These are phyloP conservation scores for Byssoonygena ceratinophila DNA, from an alignment of 2,329 filamentous ascomycete species.

Conservation along the genomic window DNA sequence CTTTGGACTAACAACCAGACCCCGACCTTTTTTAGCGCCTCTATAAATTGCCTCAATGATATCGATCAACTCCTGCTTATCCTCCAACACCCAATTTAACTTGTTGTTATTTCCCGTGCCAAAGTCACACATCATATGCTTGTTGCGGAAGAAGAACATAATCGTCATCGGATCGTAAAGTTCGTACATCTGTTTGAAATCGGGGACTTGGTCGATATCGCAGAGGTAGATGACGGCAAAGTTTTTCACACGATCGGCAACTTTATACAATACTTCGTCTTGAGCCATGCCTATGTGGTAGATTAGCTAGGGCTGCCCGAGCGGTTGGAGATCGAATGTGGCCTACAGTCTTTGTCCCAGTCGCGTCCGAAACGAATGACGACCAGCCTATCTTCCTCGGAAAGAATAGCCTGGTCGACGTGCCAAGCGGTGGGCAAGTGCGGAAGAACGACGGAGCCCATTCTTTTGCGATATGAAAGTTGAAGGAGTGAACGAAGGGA, in stretches of 20 bases:
- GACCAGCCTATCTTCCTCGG: slow-evolving; percentile 83
- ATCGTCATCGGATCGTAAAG: slow-evolving; percentile 85
- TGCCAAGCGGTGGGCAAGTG: slow-evolving; percentile 92
- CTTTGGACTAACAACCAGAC: slow-evolving; percentile 93
- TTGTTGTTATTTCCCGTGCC: slow-evolving; percentile 98
- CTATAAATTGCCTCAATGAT: slow-evolving; percentile 97
- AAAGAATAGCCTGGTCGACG: slow-evolving; percentile 89
- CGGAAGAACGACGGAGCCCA: slow-evolving; percentile 83
- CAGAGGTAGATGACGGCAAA: slow-evolving; percentile 69
- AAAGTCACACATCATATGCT: slow-evolving; percentile 63
- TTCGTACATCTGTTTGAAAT: slow-evolving; percentile 95
- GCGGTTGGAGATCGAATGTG: background rate
- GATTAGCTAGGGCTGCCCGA: background rate
- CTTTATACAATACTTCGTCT: slow-evolving; percentile 90
- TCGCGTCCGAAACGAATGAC: slow-evolving; percentile 90
- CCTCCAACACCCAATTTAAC: slow-evolving; percentile 88
- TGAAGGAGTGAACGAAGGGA: background rate
- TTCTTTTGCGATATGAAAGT: background rate
- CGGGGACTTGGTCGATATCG: slow-evolving; percentile 74
- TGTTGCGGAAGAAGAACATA: slow-evolving; percentile 98
- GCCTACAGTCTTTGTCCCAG: slow-evolving; percentile 59
- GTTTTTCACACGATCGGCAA: slow-evolving; percentile 82
- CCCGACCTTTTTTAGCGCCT: slow-evolving; percentile 94
- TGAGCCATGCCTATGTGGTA: slow-evolving; percentile 51
- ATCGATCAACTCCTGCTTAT: slow-evolving; percentile 97